These are phyloP conservation scores for Ceratopteris richardii DNA, from an alignment of 75 land plant species.

Conservation along the genomic window DNA sequence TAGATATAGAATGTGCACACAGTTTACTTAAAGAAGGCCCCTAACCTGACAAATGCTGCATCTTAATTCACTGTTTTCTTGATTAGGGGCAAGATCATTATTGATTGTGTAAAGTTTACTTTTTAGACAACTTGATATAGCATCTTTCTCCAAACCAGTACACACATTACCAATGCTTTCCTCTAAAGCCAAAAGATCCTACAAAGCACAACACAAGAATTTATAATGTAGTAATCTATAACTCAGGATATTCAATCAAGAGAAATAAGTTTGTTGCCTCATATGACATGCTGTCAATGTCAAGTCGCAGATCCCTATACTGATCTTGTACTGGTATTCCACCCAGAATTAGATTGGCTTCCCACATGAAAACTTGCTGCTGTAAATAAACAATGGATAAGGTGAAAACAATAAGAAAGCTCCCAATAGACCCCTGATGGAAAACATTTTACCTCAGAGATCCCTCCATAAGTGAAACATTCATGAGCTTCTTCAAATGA, in stretches of 20 bases:
- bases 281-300: constrained; percentile 65
- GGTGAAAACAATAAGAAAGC: not conserved
- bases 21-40: no score
- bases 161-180: constrained; percentile 66
- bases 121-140: not conserved
- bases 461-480: constrained; percentile 3
- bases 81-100: not conserved
- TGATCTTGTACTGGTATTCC: constrained; percentile 25
- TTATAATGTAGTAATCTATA: not conserved
- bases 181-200: constrained; percentile 59
- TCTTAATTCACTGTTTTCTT: not conserved
- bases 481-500: not conserved
- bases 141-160: constrained; percentile 36
- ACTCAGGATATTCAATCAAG: not conserved
- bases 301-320: constrained; percentile 52
- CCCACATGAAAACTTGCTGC: constrained; percentile 1
- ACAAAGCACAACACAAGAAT: not conserved
- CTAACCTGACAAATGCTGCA: no score
- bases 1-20: no score
- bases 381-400: no score
- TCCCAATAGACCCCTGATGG: not conserved
- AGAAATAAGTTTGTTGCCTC: constrained; percentile 25
- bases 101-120: not conserved
- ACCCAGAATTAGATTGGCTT: constrained; percentile 3
- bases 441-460: not conserved